A percentile compares a stretch with the other conserved stretches of the same genome.
Conservation (phyloP, 2,329 filamentous ascomycete genomes). For the Fusarium sp. region DNA sequence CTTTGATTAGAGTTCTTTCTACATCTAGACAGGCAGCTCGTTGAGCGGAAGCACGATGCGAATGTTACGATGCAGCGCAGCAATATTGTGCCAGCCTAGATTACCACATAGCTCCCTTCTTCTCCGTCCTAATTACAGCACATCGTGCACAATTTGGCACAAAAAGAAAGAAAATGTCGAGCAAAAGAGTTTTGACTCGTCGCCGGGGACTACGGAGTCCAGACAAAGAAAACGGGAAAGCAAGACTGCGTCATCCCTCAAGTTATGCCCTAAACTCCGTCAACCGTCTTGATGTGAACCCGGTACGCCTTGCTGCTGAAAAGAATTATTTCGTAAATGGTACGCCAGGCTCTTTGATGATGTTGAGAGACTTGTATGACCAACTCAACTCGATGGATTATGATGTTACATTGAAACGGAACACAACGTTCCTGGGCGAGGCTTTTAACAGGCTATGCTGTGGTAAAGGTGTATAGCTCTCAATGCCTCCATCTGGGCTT, state of each 20-base stretch:
- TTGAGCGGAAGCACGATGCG: constrained; percentile 2
- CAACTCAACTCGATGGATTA: constrained; percentile 35
- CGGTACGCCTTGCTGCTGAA: constrained; percentile 43
- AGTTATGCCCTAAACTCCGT: constrained; percentile 38
- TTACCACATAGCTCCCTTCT: constrained; percentile 4
- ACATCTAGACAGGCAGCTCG: constrained; percentile 3
- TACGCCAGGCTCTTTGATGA: constrained; percentile 31
- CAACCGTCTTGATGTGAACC: constrained; percentile 31
- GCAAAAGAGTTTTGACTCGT: constrained; percentile 17
- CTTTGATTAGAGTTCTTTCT: constrained; percentile 2
- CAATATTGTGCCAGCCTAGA: not conserved
- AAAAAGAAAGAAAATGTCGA: constrained; percentile 18
- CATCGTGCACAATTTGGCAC: constrained; percentile 22
- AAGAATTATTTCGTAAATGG: constrained; percentile 38
- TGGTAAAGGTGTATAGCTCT: not conserved
- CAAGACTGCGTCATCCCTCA: constrained; percentile 23
- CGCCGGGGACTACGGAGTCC: constrained; percentile 16
- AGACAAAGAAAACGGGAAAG: constrained; percentile 29
- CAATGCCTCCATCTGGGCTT: constrained; percentile 62
- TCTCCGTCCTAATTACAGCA: constrained; percentile 22
- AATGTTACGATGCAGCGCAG: constrained; percentile 15
- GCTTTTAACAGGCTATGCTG: constrained; percentile 6
- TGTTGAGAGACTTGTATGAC: constrained; percentile 6
- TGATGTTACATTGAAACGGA: constrained; percentile 33
- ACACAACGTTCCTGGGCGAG: constrained; percentile 23